Base-by-base conservation (phyloP, 2,329 filamentous ascomycete species). In the Aspergillus sp. region DNA sequence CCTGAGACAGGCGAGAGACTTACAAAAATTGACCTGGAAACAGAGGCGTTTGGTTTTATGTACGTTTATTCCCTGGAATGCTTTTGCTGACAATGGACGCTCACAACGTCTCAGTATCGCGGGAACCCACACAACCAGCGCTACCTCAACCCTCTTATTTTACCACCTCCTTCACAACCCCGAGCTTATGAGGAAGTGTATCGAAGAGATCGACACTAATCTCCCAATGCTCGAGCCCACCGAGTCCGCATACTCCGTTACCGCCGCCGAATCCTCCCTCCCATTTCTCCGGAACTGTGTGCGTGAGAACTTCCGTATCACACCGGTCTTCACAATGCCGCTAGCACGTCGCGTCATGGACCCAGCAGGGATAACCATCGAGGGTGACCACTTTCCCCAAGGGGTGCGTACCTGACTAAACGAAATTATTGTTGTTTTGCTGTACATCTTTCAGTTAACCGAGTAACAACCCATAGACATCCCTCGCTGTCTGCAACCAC, bases 21-120 rank as follows among this genome's bases (percentile, higher is more conserved):
- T n/a, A 66, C 63, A 1, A 62, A 66, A 40, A 53, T 39, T 2
- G 73, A 76, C 30, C 57, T 75, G 1, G 68, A 73, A 51, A 70
- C 73, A 0, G 72, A 76, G 48, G 72, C 72, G 3, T 76, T 75
- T 62, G 73, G 69, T 1, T 73, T 74, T 49, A 73, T 76, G 72
- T 73, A 63, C 9, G 24, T 19, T 17, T 30, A 30, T 30, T 30
- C 9, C 27, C 2, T 30, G 9, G 13, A 6, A 3, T 1, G 24
- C 3, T 12, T 24, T n/a, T 5, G n/a, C n/a, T 17, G 13, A 27
- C 42, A 22, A 24, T 9, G 42, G 5, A 15, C 8, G 20, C 22
- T 45, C n/a, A 15, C 42, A 15, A 61, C 27, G 9, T 64, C 60
- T 68, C 13, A 72, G 69, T 19, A 70, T 74, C 50, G 71, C 71